Conservation (phyloP, 176 grass and related monocot species). For the bread wheat (Triticum aestivum) region IWGSC_CS_RefSeq_v2.1 NC_057801.1:759482528-759483027, state of each 20-base stretch:
- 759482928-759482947: not conserved
- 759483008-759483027: not conserved
- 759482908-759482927: not conserved
- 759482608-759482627: not conserved
- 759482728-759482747: not conserved
- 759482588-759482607: conserved; percentile 23
- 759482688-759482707: conserved; percentile 8
- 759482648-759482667: not conserved
- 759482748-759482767: not conserved
- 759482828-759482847: not conserved
- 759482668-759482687: not conserved
- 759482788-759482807: not conserved
- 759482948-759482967: not conserved
- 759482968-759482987: not conserved
- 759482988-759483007: not conserved
- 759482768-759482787: not conserved
- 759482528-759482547: not conserved
- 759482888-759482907: not conserved
- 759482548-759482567: not conserved
- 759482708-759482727: not conserved
- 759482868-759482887: not conserved
- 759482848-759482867: not conserved
- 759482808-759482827: not conserved
- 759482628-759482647: not conserved
- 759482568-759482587: conserved; percentile 15